These are phyloP conservation scores for Sarocladiaceae sp. DNA, from an alignment of 2,329 filamentous ascomycete species.

Conservation along the genomic window DNA sequence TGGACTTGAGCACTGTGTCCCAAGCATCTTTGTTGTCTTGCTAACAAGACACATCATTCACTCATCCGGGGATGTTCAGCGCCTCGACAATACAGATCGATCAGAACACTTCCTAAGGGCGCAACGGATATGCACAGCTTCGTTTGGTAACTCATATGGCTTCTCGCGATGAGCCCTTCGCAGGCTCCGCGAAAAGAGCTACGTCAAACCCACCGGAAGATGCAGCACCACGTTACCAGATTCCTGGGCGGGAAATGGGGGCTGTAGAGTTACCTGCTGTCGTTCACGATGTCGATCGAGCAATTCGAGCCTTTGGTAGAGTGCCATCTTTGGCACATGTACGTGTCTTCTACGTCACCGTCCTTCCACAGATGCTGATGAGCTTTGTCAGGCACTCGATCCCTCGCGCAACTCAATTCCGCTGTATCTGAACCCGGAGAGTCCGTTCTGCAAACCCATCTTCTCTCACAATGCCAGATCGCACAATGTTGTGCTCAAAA, in stretches of 20 bases:
- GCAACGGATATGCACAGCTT: too few species aligned
- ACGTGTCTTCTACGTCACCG: slow-evolving; percentile 13
- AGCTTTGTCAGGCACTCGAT: slow-evolving; percentile 35
- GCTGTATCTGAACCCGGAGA: slow-evolving; percentile 72
- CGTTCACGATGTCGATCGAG: slow-evolving; percentile 36
- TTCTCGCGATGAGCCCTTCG: neutral
- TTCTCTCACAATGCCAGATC: slow-evolving; percentile 69
- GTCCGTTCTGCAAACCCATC: slow-evolving; percentile 71
- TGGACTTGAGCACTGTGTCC: too few species aligned
- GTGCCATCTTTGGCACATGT: slow-evolving; percentile 32
- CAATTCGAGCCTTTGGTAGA: slow-evolving; percentile 35
- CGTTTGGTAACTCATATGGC: too few species aligned
- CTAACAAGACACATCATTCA: too few species aligned
- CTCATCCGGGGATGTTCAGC: too few species aligned
- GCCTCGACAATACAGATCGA: too few species aligned
- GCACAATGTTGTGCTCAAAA: slow-evolving; percentile 78
- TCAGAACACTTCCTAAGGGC: too few species aligned
- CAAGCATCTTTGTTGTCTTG: too few species aligned
- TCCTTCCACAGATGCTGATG: neutral
- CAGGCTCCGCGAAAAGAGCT: neutral
- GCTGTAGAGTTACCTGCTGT: slow-evolving; percentile 39
- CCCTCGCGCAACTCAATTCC: slow-evolving; percentile 48
- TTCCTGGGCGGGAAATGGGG: slow-evolving; percentile 27
- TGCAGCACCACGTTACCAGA: slow-evolving; percentile 26
- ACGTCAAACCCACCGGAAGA: neutral